Conservation (phyloP, 345 rosid genomes). For the Abelmoschus esculentus region DNA sequence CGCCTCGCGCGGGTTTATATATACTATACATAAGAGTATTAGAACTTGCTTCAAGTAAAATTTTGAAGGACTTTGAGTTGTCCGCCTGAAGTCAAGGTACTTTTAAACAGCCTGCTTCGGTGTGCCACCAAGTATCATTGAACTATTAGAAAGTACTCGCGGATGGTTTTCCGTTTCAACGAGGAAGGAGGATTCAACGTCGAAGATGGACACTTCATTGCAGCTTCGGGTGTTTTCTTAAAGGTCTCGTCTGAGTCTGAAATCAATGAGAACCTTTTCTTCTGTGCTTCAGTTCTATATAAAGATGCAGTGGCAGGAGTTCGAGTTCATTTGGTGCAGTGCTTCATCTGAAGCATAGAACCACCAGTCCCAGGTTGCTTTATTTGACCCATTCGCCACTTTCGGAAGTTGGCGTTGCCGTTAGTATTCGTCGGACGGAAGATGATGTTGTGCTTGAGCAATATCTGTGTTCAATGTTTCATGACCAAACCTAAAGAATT, state of each 20-base stretch:
- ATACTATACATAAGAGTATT: no score
- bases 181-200: slow-evolving; percentile 71
- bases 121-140: slow-evolving; percentile 15
- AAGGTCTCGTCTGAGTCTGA: slow-evolving; percentile 27
- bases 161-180: slow-evolving; percentile 61
- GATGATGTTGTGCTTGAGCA: slow-evolving; percentile 37
- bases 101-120: no score
- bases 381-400: slow-evolving; percentile 9
- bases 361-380: slow-evolving; percentile 17
- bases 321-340: slow-evolving; percentile 9
- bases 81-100: no score
- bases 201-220: slow-evolving; percentile 22
- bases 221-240: slow-evolving; percentile 50
- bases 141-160: slow-evolving; percentile 66
- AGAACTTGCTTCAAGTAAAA: no score
- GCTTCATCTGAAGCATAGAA: slow-evolving; percentile 21
- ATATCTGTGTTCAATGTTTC: slow-evolving; percentile 45
- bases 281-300: slow-evolving; percentile 39
- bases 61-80: no score
- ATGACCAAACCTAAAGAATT: slow-evolving; percentile 46
- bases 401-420: slow-evolving; percentile 46
- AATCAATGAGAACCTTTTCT: slow-evolving; percentile 17
- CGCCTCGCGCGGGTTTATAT: no score
- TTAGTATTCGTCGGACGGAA: slow-evolving; percentile 22
- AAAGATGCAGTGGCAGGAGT: no score